Evolutionary conservation across 345 rosid species (phyloP), one percentile per base, ranked within the genome.

Genomic region (Streptanthus diversifolius): DNA sequence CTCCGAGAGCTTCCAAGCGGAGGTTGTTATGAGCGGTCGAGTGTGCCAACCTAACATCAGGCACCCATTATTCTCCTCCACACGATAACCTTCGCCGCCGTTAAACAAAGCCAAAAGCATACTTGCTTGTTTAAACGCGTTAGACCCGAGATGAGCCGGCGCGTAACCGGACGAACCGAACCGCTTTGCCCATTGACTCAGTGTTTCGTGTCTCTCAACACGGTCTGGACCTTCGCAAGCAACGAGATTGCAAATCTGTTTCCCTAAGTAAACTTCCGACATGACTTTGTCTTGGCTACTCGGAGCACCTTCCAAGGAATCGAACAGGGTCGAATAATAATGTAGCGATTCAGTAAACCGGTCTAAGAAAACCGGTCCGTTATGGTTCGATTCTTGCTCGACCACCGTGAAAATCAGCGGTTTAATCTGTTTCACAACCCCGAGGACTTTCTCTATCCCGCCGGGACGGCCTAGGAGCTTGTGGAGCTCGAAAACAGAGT

Each of bases 21-120:
- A 90, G 61, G 98, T 85, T 47, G 96, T 85, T 4, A 93, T 85
- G 12, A 93, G 87, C 15, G 96, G 93, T 3, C 95, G 82, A 0
- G 88, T 88, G 30, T 93, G 93, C 98, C 97, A 93, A 22, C 96
- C 97, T 54, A 93, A 83, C 87, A 85, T 87, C 63, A 93, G 51
- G 74, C 96, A 86, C 2, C 97, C 98, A 10, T 74, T 73, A 14
- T 73, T 86, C 82, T 93, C 98, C 76, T 93, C 98, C 80, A 93
- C 98, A 32, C 83, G 73, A 60, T 88, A 93, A 30, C 98, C 98
- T 18, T 90, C 89, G 2, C 96, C 95, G 17, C 98, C 90, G 4
- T 87, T 85, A 30, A 76, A 87, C 19, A 87, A 25, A 1, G 89
- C 93, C 79, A 93, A 29, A 19, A 93, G 65, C 90, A 81, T 86